These are phyloP conservation scores for Albophoma yamanashiensis DNA, from an alignment of 2,329 filamentous ascomycete species.

Conservation along the genomic window DNA sequence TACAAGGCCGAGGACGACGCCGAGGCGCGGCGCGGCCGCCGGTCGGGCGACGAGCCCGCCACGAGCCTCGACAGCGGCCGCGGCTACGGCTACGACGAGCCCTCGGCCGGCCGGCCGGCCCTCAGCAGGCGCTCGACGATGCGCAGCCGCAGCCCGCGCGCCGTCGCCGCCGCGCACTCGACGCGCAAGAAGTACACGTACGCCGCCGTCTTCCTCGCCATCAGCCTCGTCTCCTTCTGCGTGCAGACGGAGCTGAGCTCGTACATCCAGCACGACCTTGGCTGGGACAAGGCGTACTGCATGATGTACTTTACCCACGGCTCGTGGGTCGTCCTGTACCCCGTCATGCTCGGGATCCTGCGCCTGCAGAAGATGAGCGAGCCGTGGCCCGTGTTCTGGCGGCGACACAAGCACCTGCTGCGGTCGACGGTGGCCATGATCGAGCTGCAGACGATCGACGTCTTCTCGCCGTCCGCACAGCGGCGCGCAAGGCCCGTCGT, in stretches of 20 bases:
- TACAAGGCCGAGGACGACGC: slow-evolving; percentile 8
- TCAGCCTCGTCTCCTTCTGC: slow-evolving; percentile 81
- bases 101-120: slow-evolving; percentile 10
- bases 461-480: slow-evolving; percentile 32
- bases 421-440: slow-evolving; percentile 67
- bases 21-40: slow-evolving; percentile 12
- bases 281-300: slow-evolving; percentile 98
- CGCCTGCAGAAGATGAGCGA: slow-evolving; percentile 67
- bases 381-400: slow-evolving; percentile 81
- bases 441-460: slow-evolving; percentile 62
- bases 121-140: slow-evolving; percentile 50
- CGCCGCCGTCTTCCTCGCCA: slow-evolving; percentile 69
- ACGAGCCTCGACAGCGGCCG: slow-evolving; percentile 11
- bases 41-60: slow-evolving; percentile 4
- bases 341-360: slow-evolving; percentile 68
- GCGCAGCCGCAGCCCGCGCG: slow-evolving; percentile 65
- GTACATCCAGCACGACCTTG: slow-evolving; percentile 83
- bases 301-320: slow-evolving; percentile 98
- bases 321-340: slow-evolving; percentile 87
- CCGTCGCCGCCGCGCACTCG: slow-evolving; percentile 21
- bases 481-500: slow-evolving; percentile 32
- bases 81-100: slow-evolving; percentile 13
- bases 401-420: slow-evolving; percentile 41
- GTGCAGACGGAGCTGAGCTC: slow-evolving; percentile 93
- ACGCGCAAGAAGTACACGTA: slow-evolving; percentile 79